A percentile compares a stretch with the other conserved stretches of the same genome.
These are phyloP conservation scores for Ogataea minuta DNA, from an alignment of 805 yeast genomes.

Conservation along the genomic window DNA sequence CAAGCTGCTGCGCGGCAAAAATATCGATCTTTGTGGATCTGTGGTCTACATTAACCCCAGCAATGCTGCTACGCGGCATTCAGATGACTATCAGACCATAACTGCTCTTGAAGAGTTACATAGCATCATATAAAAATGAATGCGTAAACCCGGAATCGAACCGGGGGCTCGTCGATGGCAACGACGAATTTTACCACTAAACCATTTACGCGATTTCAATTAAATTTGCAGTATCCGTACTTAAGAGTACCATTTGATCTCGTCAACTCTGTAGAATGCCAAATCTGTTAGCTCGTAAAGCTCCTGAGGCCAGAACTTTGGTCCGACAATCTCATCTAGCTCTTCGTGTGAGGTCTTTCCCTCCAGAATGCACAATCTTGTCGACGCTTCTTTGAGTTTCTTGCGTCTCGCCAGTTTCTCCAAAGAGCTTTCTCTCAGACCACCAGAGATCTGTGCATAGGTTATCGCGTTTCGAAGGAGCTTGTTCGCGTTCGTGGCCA, in stretches of 20 bases:
- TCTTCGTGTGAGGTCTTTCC: constrained; percentile 31
- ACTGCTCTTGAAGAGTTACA: background rate
- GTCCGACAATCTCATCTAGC: constrained; percentile 28
- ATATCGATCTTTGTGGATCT: constrained; percentile 15
- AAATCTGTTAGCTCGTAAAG: constrained; percentile 25
- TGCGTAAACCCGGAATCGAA: constrained; percentile 30
- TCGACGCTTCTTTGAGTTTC: constrained; percentile 43
- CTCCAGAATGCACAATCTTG: constrained; percentile 46
- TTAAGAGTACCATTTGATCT: background rate
- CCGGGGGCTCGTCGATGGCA: constrained; percentile 31
- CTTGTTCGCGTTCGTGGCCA: constrained; percentile 40
- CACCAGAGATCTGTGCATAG: constrained; percentile 46
- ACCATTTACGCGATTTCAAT: constrained; percentile 22
- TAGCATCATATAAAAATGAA: constrained; percentile 10
- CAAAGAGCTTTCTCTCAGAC: constrained; percentile 45
- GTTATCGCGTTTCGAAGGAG: constrained; percentile 47
- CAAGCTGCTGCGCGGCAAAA: constrained; percentile 16
- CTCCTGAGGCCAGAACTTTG: constrained; percentile 30
- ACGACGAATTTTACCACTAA: constrained; percentile 29
- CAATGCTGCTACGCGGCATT: constrained; percentile 8
- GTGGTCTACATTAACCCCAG: constrained; percentile 20
- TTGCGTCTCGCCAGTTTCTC: constrained; percentile 44
- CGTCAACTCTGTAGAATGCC: constrained; percentile 16
- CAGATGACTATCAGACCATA: constrained; percentile 14
- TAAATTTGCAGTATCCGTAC: background rate